Base-by-base conservation (phyloP, 2,329 filamentous ascomycete genomes). In the Aplosporella prunicola region DNA sequence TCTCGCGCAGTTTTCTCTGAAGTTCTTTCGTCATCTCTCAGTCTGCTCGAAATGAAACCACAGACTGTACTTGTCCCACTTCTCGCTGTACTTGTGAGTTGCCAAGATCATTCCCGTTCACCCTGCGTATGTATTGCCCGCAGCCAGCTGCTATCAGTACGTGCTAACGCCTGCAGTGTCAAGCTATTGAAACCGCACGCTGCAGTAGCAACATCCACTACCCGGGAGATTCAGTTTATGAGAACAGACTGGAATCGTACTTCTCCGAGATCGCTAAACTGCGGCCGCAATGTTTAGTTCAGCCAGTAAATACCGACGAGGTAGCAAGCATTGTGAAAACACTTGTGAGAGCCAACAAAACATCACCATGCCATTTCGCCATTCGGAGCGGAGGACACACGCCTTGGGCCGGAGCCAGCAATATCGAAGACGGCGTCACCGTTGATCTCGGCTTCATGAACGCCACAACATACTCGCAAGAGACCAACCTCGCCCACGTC, bases 391-490 rank as follows among this genome's bases (percentile, higher is more conserved):
- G 43, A n/a, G 50, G 52, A 2, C 50, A 54, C 25, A 50, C 49
- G 4, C 48, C 48, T 8, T 37, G 43, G 11, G 47, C 45, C 11
- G 52, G 51, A 7, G 41, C 47, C 17, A 49, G 50, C 7, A 55
- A 55, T 17, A 53, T 53, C 15, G 44, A 50, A 2, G 44, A 44
- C 11, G 51, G 50, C 22, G 47, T 55, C 7, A 53, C 51, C 2
- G 47, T 57, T 18, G 51, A 57, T 35, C 28, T 53, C 26, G 45
- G 49, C 11, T 45, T 41, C 22, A 32, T 56, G 38, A 50, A 51
- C 24, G 30, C 47, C 11, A 47, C 54, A 4, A 44, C 34, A 7
- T 36, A 55, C 5, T 43, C 44, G 10, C 23, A n/a, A 3, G 48
- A 52, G 23, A 39, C 48, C 16, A 42, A 42, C 8, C 43, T 39